Evolutionary conservation across 192 early-diverging fungal species (phyloP), one percentile per base, ranked within the genome.

Genomic region (Coemansia sp.): DNA sequence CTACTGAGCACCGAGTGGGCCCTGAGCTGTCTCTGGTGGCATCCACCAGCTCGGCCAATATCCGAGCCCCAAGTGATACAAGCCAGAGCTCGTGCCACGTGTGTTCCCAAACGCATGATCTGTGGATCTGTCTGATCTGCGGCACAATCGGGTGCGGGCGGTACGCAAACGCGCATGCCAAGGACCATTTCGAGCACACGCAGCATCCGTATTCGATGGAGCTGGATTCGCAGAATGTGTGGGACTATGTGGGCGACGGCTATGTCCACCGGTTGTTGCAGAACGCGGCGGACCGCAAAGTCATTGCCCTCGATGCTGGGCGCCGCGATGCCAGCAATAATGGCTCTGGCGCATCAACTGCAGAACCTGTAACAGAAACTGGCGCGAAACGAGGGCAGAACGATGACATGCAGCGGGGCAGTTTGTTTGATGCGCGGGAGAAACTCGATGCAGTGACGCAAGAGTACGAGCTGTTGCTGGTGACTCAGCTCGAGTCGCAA

Each of bases 121-220:
- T 99, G 46, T 99, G 97, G 97, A 96, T 97, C 38, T 99, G 97
- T 64, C 78, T 99, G 46, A 88, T 99, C 23, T 99, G 97, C 73
- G 96, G 94, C 1, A 88, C 93, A 57, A 87, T 99, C 31, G 97
- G 97, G 0, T 99, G 97, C 70, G 97, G 97, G 6, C 79, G 97
- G 47, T 99, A 99, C 67, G 87, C 90, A 48, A 85, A 85, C 17
- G 93, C 84, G 19, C 96, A 98, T 66, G 97, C 97, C 0, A 89
- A 92, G 50, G 78, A 82, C 31, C 97, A 99, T 68, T 99, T 91
- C 67, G 79, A 72, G 47, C 86, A 87, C 31, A 95, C 94, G 4
- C 70, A 82, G 23, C 97, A 99, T 68, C 73, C 92, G 5, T 99
- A 94, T 71, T 85, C 94, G 15, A 72, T 99, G 62, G 96, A 99